Percentiles rank a stretch among this genome's conserved stretches.
phyloP scores from a whole-genome alignment of 768 basidiomycete species.

The Kwoniella bestiolae region DNA sequence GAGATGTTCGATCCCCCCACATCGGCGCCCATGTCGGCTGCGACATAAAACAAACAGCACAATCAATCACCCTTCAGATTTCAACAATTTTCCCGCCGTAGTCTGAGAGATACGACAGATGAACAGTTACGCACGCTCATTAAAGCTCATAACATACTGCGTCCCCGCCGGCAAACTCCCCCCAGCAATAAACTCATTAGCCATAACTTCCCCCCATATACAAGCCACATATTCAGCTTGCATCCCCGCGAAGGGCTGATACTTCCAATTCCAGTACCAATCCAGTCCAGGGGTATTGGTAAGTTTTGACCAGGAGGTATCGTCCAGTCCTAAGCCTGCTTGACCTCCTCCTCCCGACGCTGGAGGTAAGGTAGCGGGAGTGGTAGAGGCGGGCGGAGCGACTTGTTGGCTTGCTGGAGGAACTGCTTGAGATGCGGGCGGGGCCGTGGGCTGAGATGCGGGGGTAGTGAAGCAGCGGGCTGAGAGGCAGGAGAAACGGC shows the following conservation, averaged over 20 bases:
- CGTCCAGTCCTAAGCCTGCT: slow-evolving; percentile 22
- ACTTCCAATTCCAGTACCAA: slow-evolving; percentile 42
- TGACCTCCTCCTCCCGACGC: not conserved
- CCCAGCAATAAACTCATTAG: slow-evolving; percentile 4
- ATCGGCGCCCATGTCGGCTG: slow-evolving; percentile 29
- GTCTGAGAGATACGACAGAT: not conserved
- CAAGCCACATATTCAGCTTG: slow-evolving; percentile 38
- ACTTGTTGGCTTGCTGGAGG: no score
- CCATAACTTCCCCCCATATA: slow-evolving; percentile 24
- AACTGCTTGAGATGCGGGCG: no score
- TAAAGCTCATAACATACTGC: slow-evolving; percentile 44
- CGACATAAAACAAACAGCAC: no score
- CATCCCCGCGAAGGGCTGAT: slow-evolving; percentile 10
- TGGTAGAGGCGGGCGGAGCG: no score
- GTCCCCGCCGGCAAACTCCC: slow-evolving; percentile 17
- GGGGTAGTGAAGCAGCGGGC: no score
- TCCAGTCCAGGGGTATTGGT: not conserved
- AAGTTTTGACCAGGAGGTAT: not conserved
- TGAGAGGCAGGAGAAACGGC: no score
- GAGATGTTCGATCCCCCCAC: slow-evolving; percentile 37
- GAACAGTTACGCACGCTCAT: slow-evolving; percentile 44
- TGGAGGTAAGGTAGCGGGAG: not conserved
- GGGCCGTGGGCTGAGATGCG: no score
- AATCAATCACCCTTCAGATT: not conserved
- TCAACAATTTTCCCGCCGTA: not conserved